Evolutionary conservation across 805 yeast species (phyloP), one percentile per base, ranked within the genome.

Genomic region (Grigorovia yakushimaensis): DNA sequence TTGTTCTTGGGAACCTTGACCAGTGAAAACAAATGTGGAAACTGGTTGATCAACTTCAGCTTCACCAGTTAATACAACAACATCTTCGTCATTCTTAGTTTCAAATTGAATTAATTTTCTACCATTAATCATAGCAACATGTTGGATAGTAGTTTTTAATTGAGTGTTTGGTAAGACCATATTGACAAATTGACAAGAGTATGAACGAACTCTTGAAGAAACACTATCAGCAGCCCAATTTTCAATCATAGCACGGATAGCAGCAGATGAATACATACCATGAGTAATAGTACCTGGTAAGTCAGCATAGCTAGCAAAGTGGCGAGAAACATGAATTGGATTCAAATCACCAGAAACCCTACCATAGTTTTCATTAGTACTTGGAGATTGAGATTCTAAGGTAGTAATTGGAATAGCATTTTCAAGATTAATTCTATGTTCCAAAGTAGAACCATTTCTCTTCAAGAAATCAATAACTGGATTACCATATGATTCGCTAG

Each of bases 1-100:
- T 74, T 94, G 98, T 70, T 94, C 98, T 72, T 93, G 99, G 51
- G 98, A 91, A 69, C 99, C 99, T 76, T 93, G 99, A 65, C 98
- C 99, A 55, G 99, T 93, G 73, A 94, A 93, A 49, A 93, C 95
- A 67, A 86, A 93, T 19, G 98, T 84, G 41, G 98, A 86, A 46
- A 83, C 84, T 33, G 99, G 98, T 73, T 93, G 99, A 60, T 93
- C 98, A 61, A 94, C 89, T 73, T 93, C 98, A 48, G 99, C 99
- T 73, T 88, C 95, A 72, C 98, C 99, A 46, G 76, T 67, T 59
- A 93, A 75, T 19, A 93, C 98, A 51, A 77, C 78, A 49, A 79
- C 89, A 49, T 91, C 83, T 60, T 83, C 88, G 56, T 78, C 79
- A 69, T 88, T 88, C 70, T 77, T 77, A 52, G 96, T 84, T 70